Conservation (phyloP, 1,139 yeast species). For the Pichia sp. region DNA sequence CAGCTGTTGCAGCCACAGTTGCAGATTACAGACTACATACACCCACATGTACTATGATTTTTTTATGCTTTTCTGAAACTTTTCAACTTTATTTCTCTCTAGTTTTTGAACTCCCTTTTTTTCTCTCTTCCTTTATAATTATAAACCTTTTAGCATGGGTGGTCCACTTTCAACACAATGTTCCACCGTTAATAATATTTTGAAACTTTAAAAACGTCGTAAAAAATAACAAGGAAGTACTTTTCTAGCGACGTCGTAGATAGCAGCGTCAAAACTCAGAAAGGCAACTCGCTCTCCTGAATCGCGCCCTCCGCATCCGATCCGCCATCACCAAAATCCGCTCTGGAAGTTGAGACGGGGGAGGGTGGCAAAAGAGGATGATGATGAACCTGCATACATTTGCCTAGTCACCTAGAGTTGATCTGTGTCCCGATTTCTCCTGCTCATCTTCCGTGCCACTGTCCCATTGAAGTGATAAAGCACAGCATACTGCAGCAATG, state of each 20-base stretch:
- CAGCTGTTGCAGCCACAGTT: no score
- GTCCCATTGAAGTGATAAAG: not conserved
- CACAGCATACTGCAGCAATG: constrained; percentile 16
- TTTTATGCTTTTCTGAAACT: constrained; percentile 1
- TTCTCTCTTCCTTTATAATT: not conserved
- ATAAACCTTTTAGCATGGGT: not conserved
- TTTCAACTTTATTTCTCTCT: not conserved
- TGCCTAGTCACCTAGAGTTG: no score
- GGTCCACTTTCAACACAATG: constrained; percentile 15
- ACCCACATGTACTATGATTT: constrained; percentile 5
- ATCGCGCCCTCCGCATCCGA: not conserved
- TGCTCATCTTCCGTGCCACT: no score
- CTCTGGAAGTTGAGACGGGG: no score
- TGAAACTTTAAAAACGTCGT: not conserved
- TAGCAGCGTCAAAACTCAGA: no score
- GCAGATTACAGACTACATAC: not conserved
- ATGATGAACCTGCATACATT: no score
- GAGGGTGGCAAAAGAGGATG: not conserved
- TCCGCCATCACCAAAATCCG: no score
- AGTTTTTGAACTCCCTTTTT: not conserved
- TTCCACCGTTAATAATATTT: not conserved
- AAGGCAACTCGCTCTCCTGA: not conserved
- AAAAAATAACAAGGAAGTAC: no score
- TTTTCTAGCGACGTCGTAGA: no score
- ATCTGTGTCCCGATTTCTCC: no score